phyloP scores from a whole-genome alignment of 1,139 yeast species.

The Debaryomycetaceae sp. region DNA sequence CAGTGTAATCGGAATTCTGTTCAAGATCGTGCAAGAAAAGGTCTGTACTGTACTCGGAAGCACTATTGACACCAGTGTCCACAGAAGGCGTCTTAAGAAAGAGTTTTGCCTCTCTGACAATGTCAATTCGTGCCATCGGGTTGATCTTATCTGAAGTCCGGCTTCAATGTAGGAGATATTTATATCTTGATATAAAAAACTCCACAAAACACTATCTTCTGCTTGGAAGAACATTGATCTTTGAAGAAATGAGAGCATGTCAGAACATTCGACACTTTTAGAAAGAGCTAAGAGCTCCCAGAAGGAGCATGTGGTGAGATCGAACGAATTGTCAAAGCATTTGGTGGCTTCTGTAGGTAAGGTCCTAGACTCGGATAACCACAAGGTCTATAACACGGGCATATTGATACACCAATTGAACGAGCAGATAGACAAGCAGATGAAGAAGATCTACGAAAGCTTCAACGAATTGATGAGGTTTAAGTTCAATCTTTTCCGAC shows the following conservation, averaged over 20 bases:
- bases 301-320: conserved; percentile 22
- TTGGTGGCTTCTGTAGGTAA: not conserved
- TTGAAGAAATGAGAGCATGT: conserved; percentile 1
- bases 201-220: not conserved
- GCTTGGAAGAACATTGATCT: not conserved
- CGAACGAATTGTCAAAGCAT: conserved; percentile 27
- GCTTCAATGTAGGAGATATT: not conserved
- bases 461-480: conserved; percentile 21
- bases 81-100: not conserved
- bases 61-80: not conserved
- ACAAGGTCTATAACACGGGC: conserved; percentile 1
- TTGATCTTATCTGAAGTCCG: not conserved
- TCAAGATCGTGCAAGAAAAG: not conserved
- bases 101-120: not conserved
- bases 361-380: conserved; percentile 2
- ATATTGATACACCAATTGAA: conserved; percentile 34
- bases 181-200: not conserved
- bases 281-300: conserved; percentile 37
- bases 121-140: not conserved
- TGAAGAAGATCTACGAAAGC: conserved; percentile 23
- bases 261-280: conserved; percentile 26
- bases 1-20: not conserved
- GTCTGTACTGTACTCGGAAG: not conserved
- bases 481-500: conserved; percentile 17
- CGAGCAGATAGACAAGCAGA: conserved; percentile 34